phyloP scores from a whole-genome alignment of 306 rosid species.

The Trichosanthes truncata region DNA sequence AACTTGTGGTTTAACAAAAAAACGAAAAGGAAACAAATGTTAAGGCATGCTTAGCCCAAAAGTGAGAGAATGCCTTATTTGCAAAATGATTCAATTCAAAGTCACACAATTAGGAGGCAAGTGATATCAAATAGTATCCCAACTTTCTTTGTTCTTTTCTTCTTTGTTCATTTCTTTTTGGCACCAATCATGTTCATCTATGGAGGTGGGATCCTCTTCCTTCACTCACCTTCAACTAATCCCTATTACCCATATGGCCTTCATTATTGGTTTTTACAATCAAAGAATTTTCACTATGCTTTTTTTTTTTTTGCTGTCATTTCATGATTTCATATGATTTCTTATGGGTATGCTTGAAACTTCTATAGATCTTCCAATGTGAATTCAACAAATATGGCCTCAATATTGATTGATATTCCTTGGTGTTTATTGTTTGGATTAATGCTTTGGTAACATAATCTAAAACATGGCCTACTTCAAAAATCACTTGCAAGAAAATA shows the following conservation, averaged over 20 bases:
- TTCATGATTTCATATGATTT: conserved; percentile 6
- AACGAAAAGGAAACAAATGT: neutral
- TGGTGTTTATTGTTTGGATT: neutral
- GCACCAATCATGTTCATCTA: conserved; percentile 5
- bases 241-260: neutral
- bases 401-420: neutral
- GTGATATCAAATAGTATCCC: neutral
- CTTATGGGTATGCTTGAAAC: neutral
- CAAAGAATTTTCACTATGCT: neutral
- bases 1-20: neutral
- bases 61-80: neutral
- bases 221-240: neutral
- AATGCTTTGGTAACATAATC: neutral
- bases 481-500: neutral
- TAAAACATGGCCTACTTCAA: neutral
- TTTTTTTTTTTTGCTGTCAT: neutral
- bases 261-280: conserved; percentile 1
- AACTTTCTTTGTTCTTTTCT: neutral
- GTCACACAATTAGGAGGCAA: conserved; percentile 2
- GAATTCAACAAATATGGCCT: neutral
- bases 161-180: conserved; percentile 11
- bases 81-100: neutral
- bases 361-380: neutral
- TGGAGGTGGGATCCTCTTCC: conserved; percentile 5
- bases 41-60: neutral